Base-by-base conservation (phyloP, 352 stramenopile species). In the Globisporangium emineosum region DNA sequence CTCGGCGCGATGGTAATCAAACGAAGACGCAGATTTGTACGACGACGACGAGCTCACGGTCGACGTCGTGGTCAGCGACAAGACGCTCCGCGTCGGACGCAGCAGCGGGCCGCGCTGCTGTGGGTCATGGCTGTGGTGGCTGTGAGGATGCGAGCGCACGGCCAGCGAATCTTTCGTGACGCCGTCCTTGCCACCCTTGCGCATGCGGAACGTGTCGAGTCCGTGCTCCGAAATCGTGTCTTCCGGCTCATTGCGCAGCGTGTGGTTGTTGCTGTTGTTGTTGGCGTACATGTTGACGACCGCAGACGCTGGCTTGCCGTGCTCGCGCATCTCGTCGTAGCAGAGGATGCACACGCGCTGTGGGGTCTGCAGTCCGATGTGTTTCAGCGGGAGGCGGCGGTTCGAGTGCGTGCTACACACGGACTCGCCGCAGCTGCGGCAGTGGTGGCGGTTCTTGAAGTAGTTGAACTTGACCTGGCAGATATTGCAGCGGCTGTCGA, bases 391-490 rank as follows among this genome's bases (percentile, higher is more conserved):
- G 12, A 91, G 62, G 0, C 83, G 81, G 21, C 78, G 78, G 60
- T 81, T 90, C 45, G 82, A 93, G 70, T 95, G 90, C 27, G 79
- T 89, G 32, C 71, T 83, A 72, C 89, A 97, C 13, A 96, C 88
- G 2, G 90, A 92, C 57, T 90, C 68, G 13, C 89, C 89, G 66
- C 89, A 97, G 66, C 88, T 91, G 65, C 89, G 84, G 68, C 89
- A 97, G 69, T 97, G 89, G 67, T 97, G 89, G 9, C 87, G 81
- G 45, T 78, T 81, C 71, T 88, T 90, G 35, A 97, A 86, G 72
- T 96, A 88, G 37, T 70, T 92, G 66, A 97, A 97, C 67, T 90
- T 92, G 47, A 85, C 68, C 61, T 88, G 75, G 62, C 89, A 97
- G 49, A 92, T 86, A 61, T 91, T 86, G 71, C 89, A 97, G 21